A percentile compares a stretch with the other conserved stretches of the same genome.
Evolutionary conservation across 306 rosid species (phyloP).

Genomic region (Cucumis cinereus): DNA sequence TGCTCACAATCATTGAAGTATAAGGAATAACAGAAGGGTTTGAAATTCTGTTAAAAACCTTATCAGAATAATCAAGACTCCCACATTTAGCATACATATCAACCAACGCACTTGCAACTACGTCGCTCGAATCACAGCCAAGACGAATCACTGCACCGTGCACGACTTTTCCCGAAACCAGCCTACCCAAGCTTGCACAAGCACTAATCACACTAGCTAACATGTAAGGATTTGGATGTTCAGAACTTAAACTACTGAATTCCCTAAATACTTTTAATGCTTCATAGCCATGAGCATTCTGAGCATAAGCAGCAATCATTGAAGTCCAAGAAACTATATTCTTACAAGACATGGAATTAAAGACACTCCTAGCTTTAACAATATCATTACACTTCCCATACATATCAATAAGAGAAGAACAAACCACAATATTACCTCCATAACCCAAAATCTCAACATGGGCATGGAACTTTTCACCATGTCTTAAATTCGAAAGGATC

Average conservation of each 20-base stretch:
- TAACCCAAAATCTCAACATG: slow-evolving; percentile 36
- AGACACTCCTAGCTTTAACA: slow-evolving; percentile 35
- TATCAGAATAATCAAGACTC: slow-evolving; percentile 41
- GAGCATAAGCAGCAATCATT: slow-evolving; percentile 66
- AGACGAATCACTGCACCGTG: slow-evolving; percentile 53
- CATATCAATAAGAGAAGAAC: slow-evolving; percentile 74
- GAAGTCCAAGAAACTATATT: slow-evolving; percentile 80
- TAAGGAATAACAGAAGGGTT: slow-evolving; percentile 51
- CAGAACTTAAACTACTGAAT: slow-evolving; percentile 24
- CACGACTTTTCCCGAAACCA: slow-evolving; percentile 48
- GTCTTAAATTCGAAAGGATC: slow-evolving; percentile 28
- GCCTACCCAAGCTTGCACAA: slow-evolving; percentile 63
- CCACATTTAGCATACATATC: slow-evolving; percentile 95
- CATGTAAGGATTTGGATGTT: slow-evolving; percentile 60
- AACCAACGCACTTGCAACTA: slow-evolving; percentile 60
- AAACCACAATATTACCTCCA: slow-evolving; percentile 33
- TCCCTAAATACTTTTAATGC: slow-evolving; percentile 43
- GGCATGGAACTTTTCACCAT: slow-evolving; percentile 45
- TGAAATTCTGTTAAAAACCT: slow-evolving; percentile 38
- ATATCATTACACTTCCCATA: slow-evolving; percentile 66
- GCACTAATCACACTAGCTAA: slow-evolving; percentile 51
- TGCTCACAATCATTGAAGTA: slow-evolving; percentile 74
- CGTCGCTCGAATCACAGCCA: slow-evolving; percentile 35
- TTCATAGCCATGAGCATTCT: slow-evolving; percentile 47
- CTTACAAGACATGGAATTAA: slow-evolving; percentile 44